phyloP scores from a whole-genome alignment of 1,284 basidiomycete genomes.

The Rhodotorula glutinis region DNA sequence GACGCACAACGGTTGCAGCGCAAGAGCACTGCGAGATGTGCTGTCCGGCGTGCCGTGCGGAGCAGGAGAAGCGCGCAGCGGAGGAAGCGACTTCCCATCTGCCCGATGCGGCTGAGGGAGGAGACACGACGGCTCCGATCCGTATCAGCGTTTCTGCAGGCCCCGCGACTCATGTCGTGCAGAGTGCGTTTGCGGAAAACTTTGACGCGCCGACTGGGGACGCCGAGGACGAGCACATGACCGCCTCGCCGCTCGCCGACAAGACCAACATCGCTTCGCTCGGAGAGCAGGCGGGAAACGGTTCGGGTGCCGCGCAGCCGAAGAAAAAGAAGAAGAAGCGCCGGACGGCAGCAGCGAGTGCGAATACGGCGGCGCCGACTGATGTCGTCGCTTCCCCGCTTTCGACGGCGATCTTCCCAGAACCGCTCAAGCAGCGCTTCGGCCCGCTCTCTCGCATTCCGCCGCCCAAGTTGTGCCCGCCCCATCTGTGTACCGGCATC shows the following conservation, averaged over 20 bases:
- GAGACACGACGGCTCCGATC: too few species aligned
- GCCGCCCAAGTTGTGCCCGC: conserved; percentile 34
- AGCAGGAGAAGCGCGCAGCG: background rate
- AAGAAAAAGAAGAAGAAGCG: conserved; percentile 28
- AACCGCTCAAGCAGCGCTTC: conserved; percentile 5
- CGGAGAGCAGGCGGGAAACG: too few species aligned
- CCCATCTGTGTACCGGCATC: conserved; percentile 31
- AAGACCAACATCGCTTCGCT: background rate
- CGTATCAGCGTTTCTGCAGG: too few species aligned
- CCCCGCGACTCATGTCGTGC: too few species aligned
- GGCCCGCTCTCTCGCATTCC: conserved; percentile 20
- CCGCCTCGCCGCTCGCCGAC: background rate
- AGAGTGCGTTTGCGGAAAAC: too few species aligned
- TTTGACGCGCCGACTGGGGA: too few species aligned
- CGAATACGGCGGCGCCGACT: background rate
- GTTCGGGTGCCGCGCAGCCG: background rate
- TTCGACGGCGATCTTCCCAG: background rate
- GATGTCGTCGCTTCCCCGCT: background rate
- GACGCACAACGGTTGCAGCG: background rate
- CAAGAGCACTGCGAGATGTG: conserved; percentile 10
- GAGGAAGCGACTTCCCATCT: background rate
- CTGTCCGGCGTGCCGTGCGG: conserved; percentile 9
- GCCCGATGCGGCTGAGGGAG: background rate
- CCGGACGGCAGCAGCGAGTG: background rate
- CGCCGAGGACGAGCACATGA: too few species aligned